Base-by-base conservation (phyloP, 2,329 filamentous ascomycete genomes). In the Neonectria faginata region DNA sequence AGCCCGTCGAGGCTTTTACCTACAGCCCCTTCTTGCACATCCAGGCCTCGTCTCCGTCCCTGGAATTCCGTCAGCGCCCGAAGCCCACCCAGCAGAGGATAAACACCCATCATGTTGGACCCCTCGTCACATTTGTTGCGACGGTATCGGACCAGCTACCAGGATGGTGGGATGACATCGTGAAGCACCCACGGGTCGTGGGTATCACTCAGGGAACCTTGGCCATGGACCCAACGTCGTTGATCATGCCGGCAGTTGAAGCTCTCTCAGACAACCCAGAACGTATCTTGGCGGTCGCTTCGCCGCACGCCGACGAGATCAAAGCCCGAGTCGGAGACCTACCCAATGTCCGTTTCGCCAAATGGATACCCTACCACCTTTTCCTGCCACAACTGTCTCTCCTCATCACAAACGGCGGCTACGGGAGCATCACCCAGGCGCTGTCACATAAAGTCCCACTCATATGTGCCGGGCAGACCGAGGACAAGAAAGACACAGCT, bases 1-100 rank as follows among this genome's bases (percentile, higher is more conserved):
- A 79, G 22, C 65, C 76, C 1, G 61, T 69, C 18, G 78, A 80
- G 56, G 66, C 68, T 18, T 80, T 75, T 61, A 73, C 65, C 6
- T 80, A 80, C 64, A 80, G 78, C 60, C 75, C 77, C 9, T 74
- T 76, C 60, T 69, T 81, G 59, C 79, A 81, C 62, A 78, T 81
- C 18, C 78, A 79, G 33, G 78, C 79, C 0, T 80, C 78, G 0
- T 79, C 75, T 12, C 68, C 76, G 0, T 70, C 62, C 0, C 57
- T 80, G 22, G 78, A 80, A 54, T 80, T 79, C 31, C 55, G 66
- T 7, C 67, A 73, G 8, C 62, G 67, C 3, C 75, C 76, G 1
- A 72, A 72, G 18, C 67, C 73, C 0, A 27, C 47, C 0, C 60
- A 67, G 7, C 71, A 74, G 14, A 67, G 48, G 4, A 48, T 44